Conservation (phyloP, 176 grass and related monocot genomes). For the Oryza brachyantha region DNA sequence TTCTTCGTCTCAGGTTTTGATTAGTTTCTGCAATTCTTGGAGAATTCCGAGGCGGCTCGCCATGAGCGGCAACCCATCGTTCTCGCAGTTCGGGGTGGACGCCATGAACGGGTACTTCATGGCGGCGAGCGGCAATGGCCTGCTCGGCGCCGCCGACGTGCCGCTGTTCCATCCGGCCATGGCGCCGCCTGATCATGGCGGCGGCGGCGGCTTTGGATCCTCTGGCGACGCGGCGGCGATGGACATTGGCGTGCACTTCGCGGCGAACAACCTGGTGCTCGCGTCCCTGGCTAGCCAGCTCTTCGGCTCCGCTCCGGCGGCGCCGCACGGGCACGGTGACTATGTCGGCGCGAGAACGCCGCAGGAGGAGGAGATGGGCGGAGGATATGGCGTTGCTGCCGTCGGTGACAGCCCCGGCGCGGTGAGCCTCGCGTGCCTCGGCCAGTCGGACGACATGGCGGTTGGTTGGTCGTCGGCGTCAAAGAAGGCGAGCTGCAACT, state of each 20-base stretch:
- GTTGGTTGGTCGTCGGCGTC: constrained; percentile 11
- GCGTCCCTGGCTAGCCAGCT: constrained; percentile 47
- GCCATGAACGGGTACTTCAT: constrained; percentile 42
- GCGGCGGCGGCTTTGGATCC: constrained; percentile 30
- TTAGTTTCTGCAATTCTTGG: constrained; percentile 3
- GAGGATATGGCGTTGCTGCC: not conserved
- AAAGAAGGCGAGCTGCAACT: constrained; percentile 1
- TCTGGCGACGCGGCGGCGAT: not conserved
- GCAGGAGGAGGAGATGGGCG: constrained; percentile 28
- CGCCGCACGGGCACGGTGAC: constrained; percentile 19
- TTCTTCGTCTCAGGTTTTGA: constrained; percentile 29
- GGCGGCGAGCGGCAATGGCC: constrained; percentile 25
- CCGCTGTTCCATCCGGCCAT: constrained; percentile 39
- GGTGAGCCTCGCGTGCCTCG: constrained; percentile 23
- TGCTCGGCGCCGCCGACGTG: constrained; percentile 32
- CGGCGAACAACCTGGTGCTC: constrained; percentile 27
- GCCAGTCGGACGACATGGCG: not conserved
- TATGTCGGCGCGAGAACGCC: not conserved
- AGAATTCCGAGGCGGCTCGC: not conserved
- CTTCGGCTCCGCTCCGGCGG: constrained; percentile 8
- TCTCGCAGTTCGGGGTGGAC: constrained; percentile 38
- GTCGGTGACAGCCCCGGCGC: constrained; percentile 16
- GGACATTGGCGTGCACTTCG: constrained; percentile 26
- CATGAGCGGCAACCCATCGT: constrained; percentile 31
- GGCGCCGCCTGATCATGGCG: constrained; percentile 34